A percentile compares a stretch with the other conserved stretches of the same genome.
These are phyloP conservation scores for Sporothrix inflata DNA, from an alignment of 2,329 filamentous ascomycete genomes.

Conservation along the genomic window DNA sequence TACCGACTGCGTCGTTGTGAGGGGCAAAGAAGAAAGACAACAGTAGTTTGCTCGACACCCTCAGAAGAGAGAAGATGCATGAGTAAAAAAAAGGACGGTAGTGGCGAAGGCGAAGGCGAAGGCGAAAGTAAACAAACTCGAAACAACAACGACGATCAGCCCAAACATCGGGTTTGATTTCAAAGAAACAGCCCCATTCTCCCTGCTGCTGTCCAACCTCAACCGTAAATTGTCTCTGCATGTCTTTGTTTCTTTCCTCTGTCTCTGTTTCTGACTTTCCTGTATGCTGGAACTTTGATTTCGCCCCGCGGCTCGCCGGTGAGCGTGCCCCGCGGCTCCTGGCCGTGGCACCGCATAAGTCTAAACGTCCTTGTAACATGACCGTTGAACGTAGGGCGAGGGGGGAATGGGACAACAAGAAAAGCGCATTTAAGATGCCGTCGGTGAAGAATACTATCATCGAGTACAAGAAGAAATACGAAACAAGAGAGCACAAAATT, in stretches of 20 bases:
- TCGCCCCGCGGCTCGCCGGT: not conserved
- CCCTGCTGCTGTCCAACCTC: not conserved
- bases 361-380: not conserved
- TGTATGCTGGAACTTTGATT: not conserved
- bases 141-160: not conserved
- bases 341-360: not conserved
- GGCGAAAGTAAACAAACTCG: constrained; percentile 8
- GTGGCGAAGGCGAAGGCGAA: constrained; percentile 11
- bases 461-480: not conserved
- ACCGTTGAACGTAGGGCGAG: not conserved
- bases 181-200: not conserved
- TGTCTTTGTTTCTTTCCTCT: not conserved
- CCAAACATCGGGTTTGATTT: not conserved
- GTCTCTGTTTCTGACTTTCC: not conserved
- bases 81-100: not conserved
- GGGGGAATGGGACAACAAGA: too few species aligned
- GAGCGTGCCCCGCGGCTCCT: not conserved
- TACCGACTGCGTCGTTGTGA: not conserved
- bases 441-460: not conserved
- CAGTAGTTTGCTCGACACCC: not conserved
- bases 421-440: not conserved
- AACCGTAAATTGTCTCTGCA: not conserved
- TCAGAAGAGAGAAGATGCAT: not conserved
- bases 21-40: not conserved
- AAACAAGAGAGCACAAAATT: not conserved